Conservation (phyloP, 164 flowering plant species). For the Nelumbo lutea region DNA sequence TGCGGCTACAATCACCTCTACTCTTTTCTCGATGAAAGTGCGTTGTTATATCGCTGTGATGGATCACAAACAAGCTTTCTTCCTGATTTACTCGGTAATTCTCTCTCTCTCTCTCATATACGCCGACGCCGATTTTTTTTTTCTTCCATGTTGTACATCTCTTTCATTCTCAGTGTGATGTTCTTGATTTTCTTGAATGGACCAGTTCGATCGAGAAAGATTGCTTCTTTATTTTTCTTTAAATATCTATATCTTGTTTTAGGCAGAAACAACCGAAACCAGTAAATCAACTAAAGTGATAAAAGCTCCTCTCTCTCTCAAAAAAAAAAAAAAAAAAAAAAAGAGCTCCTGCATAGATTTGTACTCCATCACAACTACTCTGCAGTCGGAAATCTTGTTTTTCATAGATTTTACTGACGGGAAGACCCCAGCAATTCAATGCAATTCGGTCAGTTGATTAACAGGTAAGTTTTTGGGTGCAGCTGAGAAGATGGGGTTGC, state of each 20-base stretch:
- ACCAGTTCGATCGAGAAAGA: not conserved
- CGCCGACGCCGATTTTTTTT: not conserved
- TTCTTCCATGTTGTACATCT: constrained; percentile 1
- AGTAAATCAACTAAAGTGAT: not conserved
- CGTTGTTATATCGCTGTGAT: constrained; percentile 45
- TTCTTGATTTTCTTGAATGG: not conserved
- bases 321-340: no score
- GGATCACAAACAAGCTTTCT: constrained; percentile 38
- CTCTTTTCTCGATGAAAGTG: constrained; percentile 30
- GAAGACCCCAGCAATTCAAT: no score
- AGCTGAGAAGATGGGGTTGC: constrained; percentile 63
- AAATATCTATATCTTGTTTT: not conserved
- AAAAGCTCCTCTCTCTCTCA: not conserved
- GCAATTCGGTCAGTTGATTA: not conserved
- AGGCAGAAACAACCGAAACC: not conserved
- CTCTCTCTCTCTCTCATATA: constrained; percentile 5
- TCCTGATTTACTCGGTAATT: constrained; percentile 64
- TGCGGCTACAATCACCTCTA: constrained; percentile 55
- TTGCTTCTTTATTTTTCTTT: not conserved
- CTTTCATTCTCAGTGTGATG: not conserved
- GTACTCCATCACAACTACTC: not conserved
- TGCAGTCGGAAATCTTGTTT: no score
- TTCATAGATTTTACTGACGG: no score
- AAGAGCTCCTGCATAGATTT: not conserved
- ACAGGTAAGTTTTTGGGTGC: constrained; percentile 14